Base-by-base conservation (phyloP, 129 eudicot species). In the Helianthus tuberosus region DNA sequence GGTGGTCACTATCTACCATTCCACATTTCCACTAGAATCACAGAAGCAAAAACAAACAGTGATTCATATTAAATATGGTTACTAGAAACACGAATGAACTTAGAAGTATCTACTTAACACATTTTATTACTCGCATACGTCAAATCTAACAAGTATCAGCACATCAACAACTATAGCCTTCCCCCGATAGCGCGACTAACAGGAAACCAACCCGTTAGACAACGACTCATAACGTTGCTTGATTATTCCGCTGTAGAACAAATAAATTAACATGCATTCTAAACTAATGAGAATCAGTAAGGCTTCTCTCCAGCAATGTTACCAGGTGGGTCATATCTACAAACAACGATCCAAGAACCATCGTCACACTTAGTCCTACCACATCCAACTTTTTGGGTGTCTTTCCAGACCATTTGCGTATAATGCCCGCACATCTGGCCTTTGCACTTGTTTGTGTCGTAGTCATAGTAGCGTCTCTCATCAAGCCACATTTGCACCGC, bases 301-400 rank as follows among this genome's bases (percentile, higher is more conserved):
- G 96, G 92, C 39, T 70, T 75, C 62, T 82, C 64, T 2, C 91
- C 94, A 54, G 53, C 27, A 15, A 57, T 70, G 69, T 88, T 91
- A 5, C 97, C 97, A 2, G 89, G 94, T 7, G 97, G 97, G 50
- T 81, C 86, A 23, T 91, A 91, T 64, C 79, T 86, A 66, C 97
- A 91, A 52, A 78, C 77, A 27, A 72, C 73, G 9, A 80, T 48
- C 12, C 44, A 88, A 35, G 53, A 57, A 81, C 86, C 85, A 25
- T 83, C 78, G 29, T 66, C 61, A 53, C 97, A 88, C 65, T 11
- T 29, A 66, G 67, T 84, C 76, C 82, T 81, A 43, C 85, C 97
- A 48, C 97, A 91, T 9, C 94, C 94, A 7, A 91, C 60, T 3
- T 72, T 20, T 2, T 39, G 23, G 3, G 91, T 73, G 5, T 77